phyloP scores from a whole-genome alignment of 176 grass and related monocot species.

The Cenchrus fungigraminus region DNA sequence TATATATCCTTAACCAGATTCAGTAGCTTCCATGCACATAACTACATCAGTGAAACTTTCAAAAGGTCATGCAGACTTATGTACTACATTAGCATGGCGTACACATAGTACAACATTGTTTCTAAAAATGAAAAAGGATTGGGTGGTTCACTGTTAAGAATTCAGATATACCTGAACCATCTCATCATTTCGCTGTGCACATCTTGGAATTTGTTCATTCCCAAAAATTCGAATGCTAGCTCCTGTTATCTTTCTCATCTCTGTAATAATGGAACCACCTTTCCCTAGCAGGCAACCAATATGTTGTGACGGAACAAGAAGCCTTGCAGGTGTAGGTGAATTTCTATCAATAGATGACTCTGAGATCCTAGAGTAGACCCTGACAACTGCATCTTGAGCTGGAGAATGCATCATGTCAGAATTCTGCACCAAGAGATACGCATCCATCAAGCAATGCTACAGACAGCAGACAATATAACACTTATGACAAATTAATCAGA shows the following conservation, averaged over 20 bases:
- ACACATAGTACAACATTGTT: neutral
- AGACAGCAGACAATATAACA: slow-evolving; percentile 12
- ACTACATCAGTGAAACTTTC: slow-evolving; percentile 1
- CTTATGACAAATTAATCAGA: slow-evolving; percentile 15
- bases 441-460: slow-evolving; percentile 24
- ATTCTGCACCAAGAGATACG: slow-evolving; percentile 62
- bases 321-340: slow-evolving; percentile 65
- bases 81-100: neutral
- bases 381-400: slow-evolving; percentile 70
- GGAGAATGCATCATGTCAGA: slow-evolving; percentile 81
- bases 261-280: slow-evolving; percentile 77
- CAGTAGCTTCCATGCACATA: neutral
- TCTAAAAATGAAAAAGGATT: neutral
- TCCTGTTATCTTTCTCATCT: slow-evolving; percentile 81
- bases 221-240: slow-evolving; percentile 77
- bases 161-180: slow-evolving; percentile 67
- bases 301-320: slow-evolving; percentile 80
- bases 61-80: slow-evolving; percentile 15
- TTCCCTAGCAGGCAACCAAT: slow-evolving; percentile 78
- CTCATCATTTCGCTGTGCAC: slow-evolving; percentile 77
- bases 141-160: slow-evolving; percentile 23
- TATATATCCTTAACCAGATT: neutral
- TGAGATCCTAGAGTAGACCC: slow-evolving; percentile 67
- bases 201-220: slow-evolving; percentile 75
- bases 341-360: slow-evolving; percentile 69